phyloP scores from a whole-genome alignment of 164 flowering plant species.

The Tetracentron sinense region DNA sequence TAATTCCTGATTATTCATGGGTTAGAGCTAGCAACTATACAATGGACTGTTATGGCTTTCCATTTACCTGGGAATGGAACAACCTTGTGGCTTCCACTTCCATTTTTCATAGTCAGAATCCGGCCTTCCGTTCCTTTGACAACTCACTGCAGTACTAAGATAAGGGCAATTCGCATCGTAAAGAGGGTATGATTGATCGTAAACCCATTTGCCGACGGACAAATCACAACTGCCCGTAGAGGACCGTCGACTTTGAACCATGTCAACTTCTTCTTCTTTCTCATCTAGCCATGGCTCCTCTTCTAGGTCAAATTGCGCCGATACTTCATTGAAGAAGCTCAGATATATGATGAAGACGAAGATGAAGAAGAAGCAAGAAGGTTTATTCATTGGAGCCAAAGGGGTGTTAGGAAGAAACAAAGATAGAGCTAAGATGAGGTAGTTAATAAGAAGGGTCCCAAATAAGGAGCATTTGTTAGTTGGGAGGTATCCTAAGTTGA shows the following conservation, averaged over 20 bases:
- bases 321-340: slow-evolving; percentile 21
- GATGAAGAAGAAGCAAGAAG: slow-evolving; percentile 12
- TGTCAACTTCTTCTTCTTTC: slow-evolving; percentile 39
- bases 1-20: no score
- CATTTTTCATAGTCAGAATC: slow-evolving; percentile 81
- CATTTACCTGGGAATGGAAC: slow-evolving; percentile 78
- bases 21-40: no score
- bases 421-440: background rate
- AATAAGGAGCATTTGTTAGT: background rate
- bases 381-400: slow-evolving; percentile 18
- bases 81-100: slow-evolving; percentile 72
- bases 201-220: slow-evolving; percentile 67
- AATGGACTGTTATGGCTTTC: no score
- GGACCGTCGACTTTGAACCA: slow-evolving; percentile 32
- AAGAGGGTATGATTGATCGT: slow-evolving; percentile 70
- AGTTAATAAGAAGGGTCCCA: background rate
- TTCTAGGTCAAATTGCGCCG: slow-evolving; percentile 17
- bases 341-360: slow-evolving; percentile 11
- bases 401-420: background rate
- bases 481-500: background rate
- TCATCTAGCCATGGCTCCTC: slow-evolving; percentile 36
- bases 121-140: slow-evolving; percentile 74
- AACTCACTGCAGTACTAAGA: slow-evolving; percentile 53
- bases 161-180: slow-evolving; percentile 73
- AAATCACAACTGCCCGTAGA: slow-evolving; percentile 42